Evolutionary conservation across 2,329 filamentous ascomycete genomes (phyloP).

Genomic region (Aspergillus pseudoterreus): DNA sequence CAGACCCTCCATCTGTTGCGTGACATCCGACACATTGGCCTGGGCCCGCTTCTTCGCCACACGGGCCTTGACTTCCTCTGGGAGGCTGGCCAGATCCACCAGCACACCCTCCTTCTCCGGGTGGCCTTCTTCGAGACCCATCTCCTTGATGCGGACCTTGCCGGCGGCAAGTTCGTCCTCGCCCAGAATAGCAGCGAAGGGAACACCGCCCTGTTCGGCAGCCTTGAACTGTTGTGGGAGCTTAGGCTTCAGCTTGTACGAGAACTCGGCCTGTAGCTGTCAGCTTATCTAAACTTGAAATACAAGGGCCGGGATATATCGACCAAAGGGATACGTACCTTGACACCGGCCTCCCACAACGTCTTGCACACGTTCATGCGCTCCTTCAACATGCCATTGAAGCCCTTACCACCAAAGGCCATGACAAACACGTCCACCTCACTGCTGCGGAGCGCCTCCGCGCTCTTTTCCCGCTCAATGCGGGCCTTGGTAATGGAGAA

Average conservation of each 20-base stretch:
- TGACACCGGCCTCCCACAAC: slow-evolving; percentile 85
- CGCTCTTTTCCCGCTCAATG: slow-evolving; percentile 57
- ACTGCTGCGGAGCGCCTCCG: slow-evolving; percentile 58
- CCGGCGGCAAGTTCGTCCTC: slow-evolving; percentile 82
- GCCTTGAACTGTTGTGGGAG: slow-evolving; percentile 86
- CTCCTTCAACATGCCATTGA: slow-evolving; percentile 74
- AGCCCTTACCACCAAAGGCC: slow-evolving; percentile 86
- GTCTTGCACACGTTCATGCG: slow-evolving; percentile 74
- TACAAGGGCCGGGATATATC: background rate
- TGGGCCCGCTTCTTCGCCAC: background rate
- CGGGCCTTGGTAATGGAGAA: slow-evolving; percentile 85
- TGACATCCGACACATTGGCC: background rate
- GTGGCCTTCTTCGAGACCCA: slow-evolving; percentile 75
- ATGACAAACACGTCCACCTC: slow-evolving; percentile 92
- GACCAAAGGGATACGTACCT: slow-evolving; percentile 45
- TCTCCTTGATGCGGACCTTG: slow-evolving; percentile 83
- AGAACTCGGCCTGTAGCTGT: slow-evolving; percentile 66
- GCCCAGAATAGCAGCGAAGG: slow-evolving; percentile 83
- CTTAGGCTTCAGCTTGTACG: slow-evolving; percentile 87
- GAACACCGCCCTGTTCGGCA: slow-evolving; percentile 73
- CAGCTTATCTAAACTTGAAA: slow-evolving; percentile 16
- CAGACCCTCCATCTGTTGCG: background rate
- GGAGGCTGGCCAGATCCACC: slow-evolving; percentile 52
- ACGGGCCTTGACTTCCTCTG: slow-evolving; percentile 20
- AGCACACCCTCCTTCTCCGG: slow-evolving; percentile 85